Percentiles rank a stretch among this genome's conserved stretches.
phyloP scores from a whole-genome alignment of 331 rosid species.

The Stylosanthes scabra region DNA sequence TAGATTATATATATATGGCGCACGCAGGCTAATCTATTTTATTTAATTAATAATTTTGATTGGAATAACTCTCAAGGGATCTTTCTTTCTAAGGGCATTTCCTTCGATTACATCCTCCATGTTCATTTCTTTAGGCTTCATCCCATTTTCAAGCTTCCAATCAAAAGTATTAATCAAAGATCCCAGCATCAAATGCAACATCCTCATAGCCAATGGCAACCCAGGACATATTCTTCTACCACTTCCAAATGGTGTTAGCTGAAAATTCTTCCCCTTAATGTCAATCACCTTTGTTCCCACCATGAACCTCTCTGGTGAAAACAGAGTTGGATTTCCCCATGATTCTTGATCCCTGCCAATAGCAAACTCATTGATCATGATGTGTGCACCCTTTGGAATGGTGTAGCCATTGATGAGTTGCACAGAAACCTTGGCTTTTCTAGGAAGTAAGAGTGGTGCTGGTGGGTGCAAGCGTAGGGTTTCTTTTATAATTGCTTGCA shows the following conservation, averaged over 20 bases:
- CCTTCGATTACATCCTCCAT: slow-evolving; percentile 51
- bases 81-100: slow-evolving; percentile 28
- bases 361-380: not conserved
- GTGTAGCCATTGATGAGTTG: not conserved
- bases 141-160: not conserved
- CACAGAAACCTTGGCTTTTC: not conserved
- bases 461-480: not conserved
- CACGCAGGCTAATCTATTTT: no score
- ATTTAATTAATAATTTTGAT: not conserved
- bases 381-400: not conserved
- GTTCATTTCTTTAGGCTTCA: not conserved
- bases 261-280: not conserved
- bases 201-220: not conserved
- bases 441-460: not conserved
- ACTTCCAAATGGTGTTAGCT: not conserved
- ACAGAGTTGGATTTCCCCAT: not conserved
- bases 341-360: not conserved
- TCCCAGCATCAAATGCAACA: not conserved
- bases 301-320: not conserved
- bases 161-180: not conserved
- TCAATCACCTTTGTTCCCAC: not conserved
- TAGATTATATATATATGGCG: no score
- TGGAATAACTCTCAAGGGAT: slow-evolving; percentile 45
- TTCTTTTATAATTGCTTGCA: not conserved
- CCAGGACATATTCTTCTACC: not conserved